Base-by-base conservation (phyloP, 805 yeast species). In the Myxozyma melibiosi region DNA sequence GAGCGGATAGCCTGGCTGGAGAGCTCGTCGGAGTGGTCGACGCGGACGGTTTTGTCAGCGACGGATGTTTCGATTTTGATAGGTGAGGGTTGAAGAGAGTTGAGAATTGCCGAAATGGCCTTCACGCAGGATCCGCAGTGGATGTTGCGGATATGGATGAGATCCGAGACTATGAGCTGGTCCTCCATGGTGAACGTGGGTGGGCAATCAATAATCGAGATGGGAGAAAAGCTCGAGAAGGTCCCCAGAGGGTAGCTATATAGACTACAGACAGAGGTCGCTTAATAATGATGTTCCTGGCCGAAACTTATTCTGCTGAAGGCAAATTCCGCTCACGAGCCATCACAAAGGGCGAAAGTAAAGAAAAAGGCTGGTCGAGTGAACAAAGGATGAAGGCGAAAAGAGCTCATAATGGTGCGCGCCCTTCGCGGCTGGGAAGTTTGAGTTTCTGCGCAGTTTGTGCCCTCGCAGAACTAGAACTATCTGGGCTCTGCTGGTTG, bases 71-170 rank as follows among this genome's bases (percentile, higher is more conserved):
- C 53, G 22, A 64, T 38, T 9, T 18, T 43, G n/a, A 24, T 38
- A 3, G 64, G 58, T 24, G 55, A 53, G 5, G 66, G 66, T 42
- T 59, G 53, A 13, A 63, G 55, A 22, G 62, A 61, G 27, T 25
- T 9, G 7, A 64, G 54, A 30, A 61, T 56, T 27, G 33, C 14
- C 18, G 54, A 16, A 35, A 65, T 59, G 4, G 66, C 57, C 5
- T 40, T 41, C 38, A 61, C 66, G 38, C 67, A 64, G 16, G 67
- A 58, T 6, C 55, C 27, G 53, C 67, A 64, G 38, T 64, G 67
- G 30, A 64, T 58, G 34, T 64, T 64, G 46, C 55, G 55, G 38
- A 64, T 57, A 24, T 59, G 47, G 27, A 63, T 37, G 14, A 54
- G 37, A 38, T 58, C 62, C 25, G 57, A 50, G n/a, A 55, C 49